These are phyloP conservation scores for Poteriospumella lacustris DNA, from an alignment of 108 stramenopile species.

Conservation along the genomic window DNA sequence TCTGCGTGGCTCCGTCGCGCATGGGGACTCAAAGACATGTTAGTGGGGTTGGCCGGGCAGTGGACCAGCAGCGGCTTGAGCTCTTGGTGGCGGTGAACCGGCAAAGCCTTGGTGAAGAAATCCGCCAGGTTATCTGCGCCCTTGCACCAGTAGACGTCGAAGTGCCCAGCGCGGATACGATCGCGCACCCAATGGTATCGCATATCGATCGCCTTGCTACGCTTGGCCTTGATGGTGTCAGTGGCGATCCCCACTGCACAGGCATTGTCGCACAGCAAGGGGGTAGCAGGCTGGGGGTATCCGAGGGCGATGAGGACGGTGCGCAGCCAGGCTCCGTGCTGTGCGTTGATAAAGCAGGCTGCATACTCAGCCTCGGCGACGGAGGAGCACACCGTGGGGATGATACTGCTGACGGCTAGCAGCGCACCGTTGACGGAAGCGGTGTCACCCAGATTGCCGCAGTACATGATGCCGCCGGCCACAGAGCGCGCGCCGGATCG, in stretches of 20 bases:
- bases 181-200: background rate
- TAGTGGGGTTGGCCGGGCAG: background rate
- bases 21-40: background rate
- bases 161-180: background rate
- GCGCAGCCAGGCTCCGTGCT: background rate
- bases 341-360: background rate
- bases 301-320: background rate
- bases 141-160: background rate
- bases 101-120: background rate
- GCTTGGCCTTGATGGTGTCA: background rate
- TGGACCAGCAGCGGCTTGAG: background rate
- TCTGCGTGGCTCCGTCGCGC: background rate
- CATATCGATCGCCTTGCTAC: background rate
- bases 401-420: background rate
- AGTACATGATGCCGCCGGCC: background rate
- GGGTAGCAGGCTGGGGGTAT: background rate
- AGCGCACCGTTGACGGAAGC: background rate
- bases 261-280: background rate
- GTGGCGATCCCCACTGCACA: background rate
- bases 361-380: background rate
- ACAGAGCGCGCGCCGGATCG: background rate
- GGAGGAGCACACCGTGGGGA: background rate
- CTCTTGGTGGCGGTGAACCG: background rate
- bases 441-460: background rate
- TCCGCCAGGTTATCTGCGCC: background rate